Conservation (phyloP, 129 eudicot genomes). For the Arctium lappa region DNA sequence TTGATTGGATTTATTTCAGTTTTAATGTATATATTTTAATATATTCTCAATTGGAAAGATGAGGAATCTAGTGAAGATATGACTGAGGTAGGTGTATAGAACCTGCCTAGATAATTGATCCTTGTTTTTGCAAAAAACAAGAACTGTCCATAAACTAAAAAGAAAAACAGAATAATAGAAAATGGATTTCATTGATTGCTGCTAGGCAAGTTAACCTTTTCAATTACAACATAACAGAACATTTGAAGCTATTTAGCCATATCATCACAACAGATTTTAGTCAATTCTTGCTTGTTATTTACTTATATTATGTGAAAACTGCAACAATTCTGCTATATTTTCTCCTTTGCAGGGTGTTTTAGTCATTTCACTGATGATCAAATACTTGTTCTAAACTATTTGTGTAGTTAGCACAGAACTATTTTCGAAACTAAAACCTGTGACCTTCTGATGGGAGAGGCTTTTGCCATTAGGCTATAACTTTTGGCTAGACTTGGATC, state of each 20-base stretch:
- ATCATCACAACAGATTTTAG: neutral
- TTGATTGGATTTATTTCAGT: neutral
- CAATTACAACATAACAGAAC: neutral
- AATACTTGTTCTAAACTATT: neutral
- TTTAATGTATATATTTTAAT: neutral
- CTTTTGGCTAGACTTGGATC: neutral
- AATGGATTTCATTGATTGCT: slow-evolving; percentile 17
- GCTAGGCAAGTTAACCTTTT: slow-evolving; percentile 28
- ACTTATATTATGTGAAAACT: neutral
- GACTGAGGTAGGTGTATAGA: slow-evolving; percentile 19
- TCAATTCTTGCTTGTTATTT: neutral
- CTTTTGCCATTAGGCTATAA: neutral
- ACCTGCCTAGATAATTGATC: slow-evolving; percentile 26
- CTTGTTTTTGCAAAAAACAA: slow-evolving; percentile 11
- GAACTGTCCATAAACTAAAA: neutral
- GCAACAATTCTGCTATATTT: neutral
- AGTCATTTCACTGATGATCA: slow-evolving; percentile 2
- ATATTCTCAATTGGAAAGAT: neutral
- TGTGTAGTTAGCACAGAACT: neutral
- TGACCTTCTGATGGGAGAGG: neutral
- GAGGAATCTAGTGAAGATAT: slow-evolving; percentile 2
- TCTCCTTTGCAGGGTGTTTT: neutral
- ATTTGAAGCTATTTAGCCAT: slow-evolving; percentile 14
- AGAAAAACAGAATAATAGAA: neutral
- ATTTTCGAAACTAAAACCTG: neutral